Evolutionary conservation across 768 basidiomycete species (phyloP), one percentile per base, ranked within the genome.

Genomic region (Tubosaeta sp.): DNA sequence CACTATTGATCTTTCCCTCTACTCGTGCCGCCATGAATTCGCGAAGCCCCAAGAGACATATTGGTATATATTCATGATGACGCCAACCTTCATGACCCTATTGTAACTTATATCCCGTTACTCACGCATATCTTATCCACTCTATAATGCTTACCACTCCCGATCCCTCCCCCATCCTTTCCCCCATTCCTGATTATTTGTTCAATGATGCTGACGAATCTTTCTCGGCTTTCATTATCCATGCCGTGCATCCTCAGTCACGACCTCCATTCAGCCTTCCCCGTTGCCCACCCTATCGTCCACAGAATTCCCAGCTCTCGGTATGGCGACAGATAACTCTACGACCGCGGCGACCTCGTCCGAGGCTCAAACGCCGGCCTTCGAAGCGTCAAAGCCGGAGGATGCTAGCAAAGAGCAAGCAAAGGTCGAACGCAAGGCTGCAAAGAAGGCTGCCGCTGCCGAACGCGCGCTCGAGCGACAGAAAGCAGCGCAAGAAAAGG

Each of bases 251-350:
- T 45, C 45, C 48, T 65, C 70, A 65, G 73, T 75, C 55, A 69
- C 77, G 38, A 50, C 62, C 57, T 57, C 61, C 59, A 46, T 63
- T 47, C 59, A 67, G 43, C 73, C 78, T 47, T 71, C 75, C 54
- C 73, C 72, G 47, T 72, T 76, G 51, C 76, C 76, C 47, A 67
- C 70, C 44, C 64, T 90, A 50, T 88, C 88, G 55, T 72, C 82
- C 37, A 72, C 80, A 64, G 90, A 91, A 68, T 91, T 91, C 66
- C 90, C 88, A 48, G 86, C 88, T 34, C 74, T 91, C 22, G 54
- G 60, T 32, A 45, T 65, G 12, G 56, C 47, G 17, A 55, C 49
- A 29, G 56, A 65, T 39, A 57, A 44, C 33, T 35, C 50, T 19
- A 33, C 43, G 19, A 53, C 45, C 25, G 35, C 47, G 7, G 39